Percentiles rank a stretch among this genome's conserved stretches.
These are phyloP conservation scores for Fusarium musae DNA, from an alignment of 2,329 filamentous ascomycete genomes.

Conservation along the genomic window DNA sequence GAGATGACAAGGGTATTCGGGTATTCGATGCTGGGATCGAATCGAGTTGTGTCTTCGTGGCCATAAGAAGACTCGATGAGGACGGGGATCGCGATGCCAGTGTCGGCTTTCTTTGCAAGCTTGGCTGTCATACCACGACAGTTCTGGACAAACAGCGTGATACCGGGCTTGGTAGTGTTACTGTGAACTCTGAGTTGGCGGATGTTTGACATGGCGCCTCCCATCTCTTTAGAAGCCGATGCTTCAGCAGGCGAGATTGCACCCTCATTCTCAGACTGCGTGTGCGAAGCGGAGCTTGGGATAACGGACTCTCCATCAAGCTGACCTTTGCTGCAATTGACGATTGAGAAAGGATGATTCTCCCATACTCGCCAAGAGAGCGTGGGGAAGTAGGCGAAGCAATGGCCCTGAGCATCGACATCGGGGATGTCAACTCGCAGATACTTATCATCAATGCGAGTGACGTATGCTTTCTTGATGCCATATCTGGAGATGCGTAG, in stretches of 20 bases:
- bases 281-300: background rate
- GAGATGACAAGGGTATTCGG: constrained; percentile 46
- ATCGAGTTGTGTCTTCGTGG: constrained; percentile 36
- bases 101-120: constrained; percentile 30
- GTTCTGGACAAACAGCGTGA: constrained; percentile 44
- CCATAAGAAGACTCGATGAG: constrained; percentile 47
- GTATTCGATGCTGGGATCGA: constrained; percentile 37
- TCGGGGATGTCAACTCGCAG: constrained; percentile 45
- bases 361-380: constrained; percentile 49
- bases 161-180: constrained; percentile 27
- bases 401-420: constrained; percentile 43
- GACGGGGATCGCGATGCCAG: constrained; percentile 36
- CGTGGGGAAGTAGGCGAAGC: constrained; percentile 47
- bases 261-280: constrained; percentile 25
- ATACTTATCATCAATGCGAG: constrained; percentile 45
- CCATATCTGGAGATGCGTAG: constrained; percentile 35
- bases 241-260: background rate
- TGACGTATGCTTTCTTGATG: constrained; percentile 45
- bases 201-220: background rate
- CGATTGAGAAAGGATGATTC: constrained; percentile 49
- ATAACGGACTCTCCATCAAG: background rate
- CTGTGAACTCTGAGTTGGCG: background rate
- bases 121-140: constrained; percentile 41
- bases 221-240: constrained; percentile 28
- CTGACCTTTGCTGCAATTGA: constrained; percentile 30